Conservation (phyloP, 2,329 filamentous ascomycete species). For the Pseudofabraea citricarpa region DNA sequence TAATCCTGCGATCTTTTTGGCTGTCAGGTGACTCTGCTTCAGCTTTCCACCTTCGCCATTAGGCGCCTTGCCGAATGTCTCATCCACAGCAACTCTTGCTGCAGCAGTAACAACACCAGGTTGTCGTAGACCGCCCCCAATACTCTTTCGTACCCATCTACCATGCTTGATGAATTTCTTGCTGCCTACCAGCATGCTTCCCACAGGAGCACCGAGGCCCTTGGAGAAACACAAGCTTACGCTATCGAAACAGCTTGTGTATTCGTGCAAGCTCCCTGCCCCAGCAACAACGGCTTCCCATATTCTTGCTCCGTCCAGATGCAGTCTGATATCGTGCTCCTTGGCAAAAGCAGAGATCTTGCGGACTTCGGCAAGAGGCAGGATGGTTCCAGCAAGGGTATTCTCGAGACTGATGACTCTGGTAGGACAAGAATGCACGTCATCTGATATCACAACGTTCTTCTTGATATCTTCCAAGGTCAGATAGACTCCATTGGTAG, state of each 20-base stretch:
- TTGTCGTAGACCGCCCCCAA: conserved; percentile 76
- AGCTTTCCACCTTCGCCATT: conserved; percentile 58
- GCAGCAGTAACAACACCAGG: conserved; percentile 72
- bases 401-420: conserved; percentile 81
- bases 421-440: conserved; percentile 77
- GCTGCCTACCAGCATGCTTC: conserved; percentile 64
- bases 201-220: conserved; percentile 75
- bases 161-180: conserved; percentile 56
- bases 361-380: conserved; percentile 67
- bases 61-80: conserved; percentile 63
- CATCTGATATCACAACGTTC: conserved; percentile 57
- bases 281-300: conserved; percentile 77
- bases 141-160: conserved; percentile 73
- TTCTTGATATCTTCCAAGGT: conserved; percentile 60
- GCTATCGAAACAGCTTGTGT: conserved; percentile 65
- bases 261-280: conserved; percentile 62
- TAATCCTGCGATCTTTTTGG: conserved; percentile 53
- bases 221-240: conserved; percentile 78
- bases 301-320: conserved; percentile 74
- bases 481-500: conserved; percentile 63
- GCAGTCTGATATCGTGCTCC: conserved; percentile 60
- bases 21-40: conserved; percentile 53
- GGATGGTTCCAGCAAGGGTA: conserved; percentile 73
- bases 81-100: conserved; percentile 71
- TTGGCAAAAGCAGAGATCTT: conserved; percentile 67